phyloP scores from a whole-genome alignment of 2,329 filamentous ascomycete genomes.

The Claviceps cyperi region DNA sequence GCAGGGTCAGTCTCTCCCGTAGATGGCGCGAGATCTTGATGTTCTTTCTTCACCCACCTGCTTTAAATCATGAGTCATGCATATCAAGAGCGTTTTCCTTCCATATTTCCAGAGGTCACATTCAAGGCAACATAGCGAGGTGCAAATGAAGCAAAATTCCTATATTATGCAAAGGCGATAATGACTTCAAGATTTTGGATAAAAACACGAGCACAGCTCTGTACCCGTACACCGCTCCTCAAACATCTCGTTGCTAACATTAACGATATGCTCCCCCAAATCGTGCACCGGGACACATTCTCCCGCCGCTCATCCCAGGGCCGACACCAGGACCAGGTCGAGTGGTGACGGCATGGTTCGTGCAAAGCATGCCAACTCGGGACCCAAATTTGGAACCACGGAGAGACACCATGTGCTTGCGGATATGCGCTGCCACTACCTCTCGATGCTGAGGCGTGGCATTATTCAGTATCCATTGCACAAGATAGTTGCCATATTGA shows the following conservation, averaged over 20 bases:
- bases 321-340: constrained; percentile 75
- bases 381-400: constrained; percentile 97
- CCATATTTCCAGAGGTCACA: not conserved
- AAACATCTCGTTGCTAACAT: constrained; percentile 14
- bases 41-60: not conserved
- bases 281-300: constrained; percentile 41
- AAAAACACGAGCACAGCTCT: not conserved
- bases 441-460: constrained; percentile 80
- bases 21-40: not conserved
- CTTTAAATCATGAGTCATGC: not conserved
- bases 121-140: not conserved
- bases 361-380: constrained; percentile 96
- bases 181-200: constrained; percentile 7
- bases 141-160: constrained; percentile 8
- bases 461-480: constrained; percentile 92
- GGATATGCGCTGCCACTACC: constrained; percentile 82
- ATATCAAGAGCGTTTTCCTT: not conserved
- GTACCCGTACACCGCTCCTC: not conserved
- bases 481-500: constrained; percentile 96
- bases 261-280: constrained; percentile 46
- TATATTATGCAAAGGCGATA: constrained; percentile 9
- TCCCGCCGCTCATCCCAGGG: constrained; percentile 41
- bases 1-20: not conserved
- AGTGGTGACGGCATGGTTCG: constrained; percentile 79
- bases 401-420: constrained; percentile 98